phyloP scores from a whole-genome alignment of 371 early-diverging fungal genomes.

The Mortierella sp. region DNA sequence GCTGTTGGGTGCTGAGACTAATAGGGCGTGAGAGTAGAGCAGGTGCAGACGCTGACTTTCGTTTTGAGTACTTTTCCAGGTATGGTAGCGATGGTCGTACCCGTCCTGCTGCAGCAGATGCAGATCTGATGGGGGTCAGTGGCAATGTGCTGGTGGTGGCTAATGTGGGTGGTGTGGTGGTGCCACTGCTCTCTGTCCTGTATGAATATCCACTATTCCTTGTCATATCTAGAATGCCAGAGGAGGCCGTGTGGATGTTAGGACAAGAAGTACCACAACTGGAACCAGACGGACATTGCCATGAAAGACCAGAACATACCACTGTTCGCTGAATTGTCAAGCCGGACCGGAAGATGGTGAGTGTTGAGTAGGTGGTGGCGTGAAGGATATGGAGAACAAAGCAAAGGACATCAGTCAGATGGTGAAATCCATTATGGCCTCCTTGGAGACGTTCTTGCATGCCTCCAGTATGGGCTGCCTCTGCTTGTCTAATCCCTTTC shows the following conservation, averaged over 20 bases:
- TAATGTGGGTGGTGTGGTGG: not conserved
- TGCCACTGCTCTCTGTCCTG: not conserved
- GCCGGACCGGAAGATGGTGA: no score
- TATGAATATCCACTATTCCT: no score
- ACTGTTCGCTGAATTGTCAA: no score
- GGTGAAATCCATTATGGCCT: no score
- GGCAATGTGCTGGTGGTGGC: constrained; percentile 7
- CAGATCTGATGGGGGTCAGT: constrained; percentile 14
- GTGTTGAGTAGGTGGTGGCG: no score
- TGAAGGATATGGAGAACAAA: no score
- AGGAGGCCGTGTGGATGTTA: not conserved
- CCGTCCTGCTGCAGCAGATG: not conserved
- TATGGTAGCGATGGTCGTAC: constrained; percentile 37
- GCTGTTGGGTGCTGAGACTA: constrained; percentile 1
- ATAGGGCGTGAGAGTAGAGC: constrained; percentile 20
- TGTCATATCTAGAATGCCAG: not conserved
- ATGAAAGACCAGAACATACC: no score
- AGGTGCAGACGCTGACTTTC: constrained; percentile 26
- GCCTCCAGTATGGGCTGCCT: no score
- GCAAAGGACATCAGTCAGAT: no score
- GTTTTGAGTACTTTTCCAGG: constrained; percentile 53
- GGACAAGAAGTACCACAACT: not conserved
- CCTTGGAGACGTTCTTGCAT: no score
- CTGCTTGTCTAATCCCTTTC: no score
- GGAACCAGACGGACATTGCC: no score